These are phyloP conservation scores for Botrytis fabae DNA, from an alignment of 2,329 filamentous ascomycete species.

Conservation along the genomic window DNA sequence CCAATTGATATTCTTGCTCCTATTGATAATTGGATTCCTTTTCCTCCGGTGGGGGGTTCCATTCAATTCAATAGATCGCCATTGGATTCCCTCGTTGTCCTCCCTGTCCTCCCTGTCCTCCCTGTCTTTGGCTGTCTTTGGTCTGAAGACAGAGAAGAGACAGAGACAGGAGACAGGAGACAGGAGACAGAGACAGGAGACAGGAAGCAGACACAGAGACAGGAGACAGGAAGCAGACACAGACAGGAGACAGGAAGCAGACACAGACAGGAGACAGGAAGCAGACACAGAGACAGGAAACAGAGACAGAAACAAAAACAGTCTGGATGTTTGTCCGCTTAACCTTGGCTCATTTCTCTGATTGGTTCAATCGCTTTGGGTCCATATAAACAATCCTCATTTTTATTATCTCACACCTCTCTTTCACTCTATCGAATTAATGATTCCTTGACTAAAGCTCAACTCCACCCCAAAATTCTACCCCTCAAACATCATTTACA, in stretches of 20 bases:
- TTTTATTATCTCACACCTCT: conserved; percentile 10
- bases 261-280: too few relatives aligned
- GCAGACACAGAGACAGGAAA: not conserved
- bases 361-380: not conserved
- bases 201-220: too few relatives aligned
- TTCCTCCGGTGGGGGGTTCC: conserved; percentile 2
- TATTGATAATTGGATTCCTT: not conserved
- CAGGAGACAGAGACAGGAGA: too few relatives aligned
- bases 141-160: not conserved
- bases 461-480: conserved; percentile 3
- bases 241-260: not conserved
- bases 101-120: not conserved
- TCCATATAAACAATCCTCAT: not conserved
- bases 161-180: not conserved
- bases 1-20: not conserved
- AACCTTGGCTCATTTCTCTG: not conserved
- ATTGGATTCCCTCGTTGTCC: not conserved
- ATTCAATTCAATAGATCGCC: not conserved
- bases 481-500: not conserved
- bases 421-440: too few relatives aligned
- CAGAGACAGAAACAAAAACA: not conserved
- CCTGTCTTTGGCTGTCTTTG: not conserved
- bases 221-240: too few relatives aligned
- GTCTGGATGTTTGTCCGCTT: not conserved
- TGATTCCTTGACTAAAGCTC: not conserved